phyloP scores from a whole-genome alignment of 441 rosid species.

The Daphne laureola region DNA sequence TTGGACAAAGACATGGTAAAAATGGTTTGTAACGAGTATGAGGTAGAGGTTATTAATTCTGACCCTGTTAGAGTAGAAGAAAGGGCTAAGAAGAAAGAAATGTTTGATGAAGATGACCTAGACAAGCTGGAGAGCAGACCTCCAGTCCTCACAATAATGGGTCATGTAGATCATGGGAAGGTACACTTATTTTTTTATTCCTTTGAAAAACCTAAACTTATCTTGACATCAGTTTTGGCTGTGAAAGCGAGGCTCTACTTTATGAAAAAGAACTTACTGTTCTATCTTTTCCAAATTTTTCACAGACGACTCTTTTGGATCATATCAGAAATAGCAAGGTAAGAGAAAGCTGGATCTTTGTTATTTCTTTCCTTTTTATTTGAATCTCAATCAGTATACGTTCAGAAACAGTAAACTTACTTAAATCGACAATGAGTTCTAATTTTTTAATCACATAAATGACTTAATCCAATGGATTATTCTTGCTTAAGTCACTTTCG shows the following conservation, averaged over 20 bases:
- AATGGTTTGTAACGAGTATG: conserved; percentile 83
- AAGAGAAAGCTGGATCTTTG: conserved; percentile 21
- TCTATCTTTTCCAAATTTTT: conserved; percentile 21
- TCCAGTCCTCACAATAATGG: conserved; percentile 98
- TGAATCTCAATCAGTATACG: no score
- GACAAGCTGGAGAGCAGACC: conserved; percentile 88
- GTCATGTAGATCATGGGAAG: conserved; percentile 99
- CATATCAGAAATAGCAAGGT: conserved; percentile 93
- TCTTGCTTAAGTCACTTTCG: no score
- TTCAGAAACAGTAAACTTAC: no score
- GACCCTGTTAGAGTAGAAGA: conserved; percentile 72
- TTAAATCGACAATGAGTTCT: no score
- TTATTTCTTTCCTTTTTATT: conserved; percentile 3
- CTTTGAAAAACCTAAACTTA: background rate
- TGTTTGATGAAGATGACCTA: conserved; percentile 76
- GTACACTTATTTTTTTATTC: conserved; percentile 25
- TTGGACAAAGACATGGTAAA: conserved; percentile 89
- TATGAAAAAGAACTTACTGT: conserved; percentile 23
- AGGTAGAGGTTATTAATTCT: conserved; percentile 82
- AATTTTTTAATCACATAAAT: no score
- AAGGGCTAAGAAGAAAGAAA: conserved; percentile 86
- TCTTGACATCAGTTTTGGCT: conserved; percentile 6
- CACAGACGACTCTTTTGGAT: conserved; percentile 94
- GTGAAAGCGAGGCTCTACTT: background rate
- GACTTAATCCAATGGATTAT: no score